These are phyloP conservation scores for Cinnamomum micranthum DNA, from an alignment of 164 flowering plant genomes.

Conservation along the genomic window DNA sequence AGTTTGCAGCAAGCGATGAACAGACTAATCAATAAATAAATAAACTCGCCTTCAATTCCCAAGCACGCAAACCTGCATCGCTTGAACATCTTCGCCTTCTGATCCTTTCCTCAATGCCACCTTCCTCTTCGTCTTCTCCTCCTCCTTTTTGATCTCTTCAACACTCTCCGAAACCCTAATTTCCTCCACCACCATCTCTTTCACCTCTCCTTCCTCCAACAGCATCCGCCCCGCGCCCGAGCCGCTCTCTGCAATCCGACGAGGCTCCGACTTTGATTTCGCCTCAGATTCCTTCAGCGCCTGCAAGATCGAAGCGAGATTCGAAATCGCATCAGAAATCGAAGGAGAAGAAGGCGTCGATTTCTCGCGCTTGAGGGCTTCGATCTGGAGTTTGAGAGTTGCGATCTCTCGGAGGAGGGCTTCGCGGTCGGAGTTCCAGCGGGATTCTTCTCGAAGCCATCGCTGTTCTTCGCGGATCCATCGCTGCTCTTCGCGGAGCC, in stretches of 20 bases:
- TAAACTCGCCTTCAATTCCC: conserved; percentile 14
- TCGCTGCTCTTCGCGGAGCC: conserved; percentile 47
- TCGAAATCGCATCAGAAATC: conserved; percentile 29
- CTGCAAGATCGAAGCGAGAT: conserved; percentile 28
- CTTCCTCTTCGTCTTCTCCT: conserved; percentile 24
- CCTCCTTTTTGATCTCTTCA: neutral
- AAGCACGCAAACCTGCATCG: conserved; percentile 67
- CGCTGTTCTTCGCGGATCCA: conserved; percentile 90
- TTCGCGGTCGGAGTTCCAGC: conserved; percentile 71
- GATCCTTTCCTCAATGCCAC: conserved; percentile 54
- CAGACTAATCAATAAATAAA: neutral
- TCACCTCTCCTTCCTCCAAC: conserved; percentile 30
- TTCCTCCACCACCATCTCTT: conserved; percentile 37
- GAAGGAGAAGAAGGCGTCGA: conserved; percentile 20
- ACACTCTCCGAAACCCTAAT: conserved; percentile 28
- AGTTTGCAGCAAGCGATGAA: neutral
- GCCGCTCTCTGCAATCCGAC: conserved; percentile 45
- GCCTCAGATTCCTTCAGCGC: conserved; percentile 40
- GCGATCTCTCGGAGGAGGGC: conserved; percentile 48
- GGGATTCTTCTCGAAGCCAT: conserved; percentile 69
- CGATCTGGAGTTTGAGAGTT: conserved; percentile 42
- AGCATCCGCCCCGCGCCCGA: conserved; percentile 32
- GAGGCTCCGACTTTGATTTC: conserved; percentile 15
- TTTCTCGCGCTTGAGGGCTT: conserved; percentile 34
- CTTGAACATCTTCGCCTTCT: conserved; percentile 83